These are phyloP conservation scores for Botryotinia narcissicola DNA, from an alignment of 2,329 filamentous ascomycete genomes.

Conservation along the genomic window DNA sequence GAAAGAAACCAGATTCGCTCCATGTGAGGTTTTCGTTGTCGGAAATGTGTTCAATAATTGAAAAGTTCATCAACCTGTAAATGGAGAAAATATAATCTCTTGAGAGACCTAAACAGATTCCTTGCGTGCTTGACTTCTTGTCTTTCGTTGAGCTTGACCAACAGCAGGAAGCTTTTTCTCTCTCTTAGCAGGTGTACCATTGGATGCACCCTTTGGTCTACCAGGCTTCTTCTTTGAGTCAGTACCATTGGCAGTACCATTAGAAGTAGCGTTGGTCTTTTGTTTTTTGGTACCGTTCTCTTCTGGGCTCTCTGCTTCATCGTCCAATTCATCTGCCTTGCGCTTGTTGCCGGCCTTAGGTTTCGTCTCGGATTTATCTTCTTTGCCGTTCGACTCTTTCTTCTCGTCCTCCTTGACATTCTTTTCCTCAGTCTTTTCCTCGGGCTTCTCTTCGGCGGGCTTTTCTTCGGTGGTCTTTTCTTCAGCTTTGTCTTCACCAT, in stretches of 20 bases:
- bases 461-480: slow-evolving; percentile 26
- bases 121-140: slow-evolving; percentile 33
- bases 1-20: not conserved
- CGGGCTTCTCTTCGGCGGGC: not conserved
- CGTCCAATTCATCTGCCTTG: slow-evolving; percentile 29
- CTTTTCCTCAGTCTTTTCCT: not conserved
- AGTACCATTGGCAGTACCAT: slow-evolving; percentile 17
- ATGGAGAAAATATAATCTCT: not conserved
- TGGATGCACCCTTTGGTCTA: slow-evolving; percentile 28
- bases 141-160: slow-evolving; percentile 33
- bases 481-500: slow-evolving; percentile 11
- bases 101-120: not conserved
- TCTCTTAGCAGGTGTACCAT: slow-evolving; percentile 26
- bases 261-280: slow-evolving; percentile 23
- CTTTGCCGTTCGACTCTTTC: slow-evolving; percentile 22
- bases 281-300: slow-evolving; percentile 28
- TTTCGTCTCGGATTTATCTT: slow-evolving; percentile 13
- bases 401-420: slow-evolving; percentile 36
- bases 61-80: not conserved
- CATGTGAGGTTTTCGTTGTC: not conserved
- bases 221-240: slow-evolving; percentile 34
- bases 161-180: slow-evolving; percentile 35
- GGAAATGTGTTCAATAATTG: not conserved
- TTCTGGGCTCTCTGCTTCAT: slow-evolving; percentile 26
- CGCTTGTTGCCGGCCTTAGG: slow-evolving; percentile 33